phyloP scores from a whole-genome alignment of 371 early-diverging fungal genomes.

The Encephalitozoon cuniculi region DNA sequence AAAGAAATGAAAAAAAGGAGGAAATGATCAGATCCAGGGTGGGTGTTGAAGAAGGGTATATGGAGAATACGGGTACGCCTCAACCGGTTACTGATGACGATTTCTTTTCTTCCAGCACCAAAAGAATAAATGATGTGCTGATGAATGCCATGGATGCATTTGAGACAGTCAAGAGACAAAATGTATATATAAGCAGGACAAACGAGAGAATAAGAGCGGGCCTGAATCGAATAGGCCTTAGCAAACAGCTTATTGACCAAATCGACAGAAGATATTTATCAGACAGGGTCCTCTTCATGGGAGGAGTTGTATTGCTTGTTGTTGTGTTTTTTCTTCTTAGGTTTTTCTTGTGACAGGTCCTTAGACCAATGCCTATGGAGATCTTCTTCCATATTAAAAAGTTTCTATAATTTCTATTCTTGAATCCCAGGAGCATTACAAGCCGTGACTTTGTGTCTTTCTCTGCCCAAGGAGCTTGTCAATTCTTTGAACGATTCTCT shows the following conservation, averaged over 20 bases:
- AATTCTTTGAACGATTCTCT: conserved; percentile 3
- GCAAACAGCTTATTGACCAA: conserved; percentile 29
- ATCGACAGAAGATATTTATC: conserved; percentile 46
- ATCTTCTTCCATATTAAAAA: background rate
- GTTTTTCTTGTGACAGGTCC: conserved; percentile 40
- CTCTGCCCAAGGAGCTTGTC: background rate
- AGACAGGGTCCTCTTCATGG: conserved; percentile 45
- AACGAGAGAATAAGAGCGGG: conserved; percentile 35
- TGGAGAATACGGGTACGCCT: background rate
- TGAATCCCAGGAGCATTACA: too few species aligned
- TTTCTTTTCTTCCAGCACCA: conserved; percentile 33
- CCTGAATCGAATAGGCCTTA: conserved; percentile 37
- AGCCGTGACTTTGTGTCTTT: background rate
- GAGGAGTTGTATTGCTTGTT: conserved; percentile 38
- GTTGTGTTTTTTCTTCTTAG: conserved; percentile 46
- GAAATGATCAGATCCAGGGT: conserved; percentile 29
- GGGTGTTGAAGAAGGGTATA: background rate
- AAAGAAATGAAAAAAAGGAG: conserved; percentile 7
- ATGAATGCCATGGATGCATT: conserved; percentile 38
- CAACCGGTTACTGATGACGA: conserved; percentile 1
- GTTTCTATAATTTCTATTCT: background rate
- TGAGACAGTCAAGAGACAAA: conserved; percentile 42
- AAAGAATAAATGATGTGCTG: conserved; percentile 39
- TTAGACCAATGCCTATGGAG: background rate
- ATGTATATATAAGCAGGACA: conserved; percentile 37